Evolutionary conservation across 2,329 filamentous ascomycete genomes (phyloP), one percentile per base, ranked within the genome.

Genomic region (Colletotrichum coccodes): DNA sequence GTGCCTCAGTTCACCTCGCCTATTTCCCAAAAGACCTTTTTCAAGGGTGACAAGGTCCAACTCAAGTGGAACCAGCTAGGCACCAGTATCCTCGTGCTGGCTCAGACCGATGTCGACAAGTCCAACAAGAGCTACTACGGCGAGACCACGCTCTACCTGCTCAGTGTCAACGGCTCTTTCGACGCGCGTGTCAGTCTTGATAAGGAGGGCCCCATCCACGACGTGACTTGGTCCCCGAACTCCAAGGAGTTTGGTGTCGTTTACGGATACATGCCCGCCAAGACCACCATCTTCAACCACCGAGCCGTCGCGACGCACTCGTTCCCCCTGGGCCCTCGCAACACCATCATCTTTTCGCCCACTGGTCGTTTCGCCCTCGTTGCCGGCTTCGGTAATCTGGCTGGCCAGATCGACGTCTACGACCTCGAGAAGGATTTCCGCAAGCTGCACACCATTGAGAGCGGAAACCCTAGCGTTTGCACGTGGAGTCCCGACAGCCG

Each of bases 81-180:
- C 60, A 97, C 95, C 42, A 95, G 92, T 79, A 82, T 98, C 78
- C 92, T 99, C 76, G 95, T 98, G 73, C 89, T 99, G 76, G 95
- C 96, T 64, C 95, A 98, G 85, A 99, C 96, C 36, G 96, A 99
- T 71, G 96, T 98, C 61, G 96, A 99, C 83, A 97, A 96, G 84
- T 94, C 94, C 67, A 97, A 97, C 82, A 98, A 98, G 90, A 98
- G 94, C 83, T 99, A 99, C 85, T 99, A 99, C 75, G 96, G 96
- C 78, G 96, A 99, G 85, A 98, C 96, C 11, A 98, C 94, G 72
- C 90, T 99, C 78, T 98, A 98, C 83, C 88, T 99, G 74, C 88
- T 99, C 71, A 97, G 94, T 80, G 92, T 94, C 72, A 97, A 92
- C 76, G 95, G 95, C 71, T 90, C 91, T 54, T 97, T 98, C 76